A percentile compares a stretch with the other conserved stretches of the same genome.
Conservation (phyloP, 1,284 basidiomycete genomes). For the Erythrobasidium hasegawianum region DNA sequence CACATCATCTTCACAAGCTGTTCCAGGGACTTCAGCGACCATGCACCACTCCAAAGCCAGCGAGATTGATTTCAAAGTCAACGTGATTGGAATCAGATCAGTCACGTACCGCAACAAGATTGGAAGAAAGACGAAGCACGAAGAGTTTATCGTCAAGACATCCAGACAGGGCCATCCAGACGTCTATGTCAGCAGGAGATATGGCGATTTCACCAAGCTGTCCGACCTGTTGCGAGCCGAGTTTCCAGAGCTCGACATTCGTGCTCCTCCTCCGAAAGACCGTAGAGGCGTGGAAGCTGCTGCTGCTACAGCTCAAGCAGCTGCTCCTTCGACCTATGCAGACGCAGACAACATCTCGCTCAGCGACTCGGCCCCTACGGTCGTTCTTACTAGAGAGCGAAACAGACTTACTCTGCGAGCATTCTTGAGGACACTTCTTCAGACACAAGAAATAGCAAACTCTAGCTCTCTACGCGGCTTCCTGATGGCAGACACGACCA, state of each 20-base stretch:
- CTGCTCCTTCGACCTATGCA: conserved; percentile 28
- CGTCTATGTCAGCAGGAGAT: conserved; percentile 82
- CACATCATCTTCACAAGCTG: background rate
- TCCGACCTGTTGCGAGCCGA: conserved; percentile 77
- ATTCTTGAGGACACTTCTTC: conserved; percentile 76
- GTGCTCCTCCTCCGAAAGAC: conserved; percentile 78
- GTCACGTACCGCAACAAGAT: conserved; percentile 76
- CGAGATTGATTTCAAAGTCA: conserved; percentile 71
- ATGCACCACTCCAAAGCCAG: conserved; percentile 14
- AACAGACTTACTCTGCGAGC: conserved; percentile 91
- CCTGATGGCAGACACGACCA: conserved; percentile 71
- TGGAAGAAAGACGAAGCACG: conserved; percentile 69
- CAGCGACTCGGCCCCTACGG: conserved; percentile 47
- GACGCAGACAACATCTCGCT: conserved; percentile 41
- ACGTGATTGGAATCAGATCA: conserved; percentile 77
- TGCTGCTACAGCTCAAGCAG: conserved; percentile 20
- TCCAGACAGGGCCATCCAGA: conserved; percentile 67
- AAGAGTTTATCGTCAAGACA: conserved; percentile 95
- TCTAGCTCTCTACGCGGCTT: conserved; percentile 83
- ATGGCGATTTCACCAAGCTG: conserved; percentile 89
- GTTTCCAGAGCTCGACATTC: conserved; percentile 73
- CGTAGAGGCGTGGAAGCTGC: conserved; percentile 38
- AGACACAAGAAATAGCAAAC: conserved; percentile 69
- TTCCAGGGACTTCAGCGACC: conserved; percentile 6
- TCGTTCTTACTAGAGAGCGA: conserved; percentile 75